These are phyloP conservation scores for Evansstolkia leycettana DNA, from an alignment of 495 filamentous ascomycete species.

Conservation along the genomic window DNA sequence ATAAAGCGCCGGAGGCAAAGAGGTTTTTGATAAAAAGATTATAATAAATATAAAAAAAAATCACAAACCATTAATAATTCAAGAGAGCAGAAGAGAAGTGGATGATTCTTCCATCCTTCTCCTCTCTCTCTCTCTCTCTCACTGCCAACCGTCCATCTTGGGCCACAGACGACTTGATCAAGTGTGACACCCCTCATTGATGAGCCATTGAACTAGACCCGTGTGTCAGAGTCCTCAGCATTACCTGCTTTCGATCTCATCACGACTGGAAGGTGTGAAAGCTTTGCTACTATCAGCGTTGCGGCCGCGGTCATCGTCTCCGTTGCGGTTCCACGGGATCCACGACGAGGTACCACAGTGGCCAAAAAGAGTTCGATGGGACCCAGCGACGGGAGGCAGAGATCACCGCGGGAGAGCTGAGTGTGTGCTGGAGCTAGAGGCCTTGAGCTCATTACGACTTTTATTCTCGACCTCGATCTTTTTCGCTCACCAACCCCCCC, in stretches of 20 bases:
- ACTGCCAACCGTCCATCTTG: no score
- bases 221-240: no score
- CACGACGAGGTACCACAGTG: slow-evolving; percentile 11
- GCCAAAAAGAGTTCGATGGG: slow-evolving; percentile 1
- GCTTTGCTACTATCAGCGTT: slow-evolving; percentile 8
- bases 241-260: no score
- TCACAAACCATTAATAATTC: slow-evolving; percentile 1
- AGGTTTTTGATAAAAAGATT: not conserved
- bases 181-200: slow-evolving; percentile 1
- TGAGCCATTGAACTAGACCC: not conserved
- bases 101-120: no score
- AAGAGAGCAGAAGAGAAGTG: no score
- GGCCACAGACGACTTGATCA: not conserved
- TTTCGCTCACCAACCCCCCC: not conserved
- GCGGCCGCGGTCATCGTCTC: slow-evolving; percentile 7
- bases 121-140: no score
- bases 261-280: slow-evolving; percentile 1
- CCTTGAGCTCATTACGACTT: no score
- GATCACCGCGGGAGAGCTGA: no score
- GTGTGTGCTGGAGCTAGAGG: no score
- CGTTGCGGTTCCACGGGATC: slow-evolving; percentile 11
- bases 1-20: slow-evolving; percentile 13
- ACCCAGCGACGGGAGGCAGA: not conserved
- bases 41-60: slow-evolving; percentile 1
- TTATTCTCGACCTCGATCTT: not conserved